phyloP scores from a whole-genome alignment of 768 basidiomycete genomes.

The Mrakia frigida region DNA sequence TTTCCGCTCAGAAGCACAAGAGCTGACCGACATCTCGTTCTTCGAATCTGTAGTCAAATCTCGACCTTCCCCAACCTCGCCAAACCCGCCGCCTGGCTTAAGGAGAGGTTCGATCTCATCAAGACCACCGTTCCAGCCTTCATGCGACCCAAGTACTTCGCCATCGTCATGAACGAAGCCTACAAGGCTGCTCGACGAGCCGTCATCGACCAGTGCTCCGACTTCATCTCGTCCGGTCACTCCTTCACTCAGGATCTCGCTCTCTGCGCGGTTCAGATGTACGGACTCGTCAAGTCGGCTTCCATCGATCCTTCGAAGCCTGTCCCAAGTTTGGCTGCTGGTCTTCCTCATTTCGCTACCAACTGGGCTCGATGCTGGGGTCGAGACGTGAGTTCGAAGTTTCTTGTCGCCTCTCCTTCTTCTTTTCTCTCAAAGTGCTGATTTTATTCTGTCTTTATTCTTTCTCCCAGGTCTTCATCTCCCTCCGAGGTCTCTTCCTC shows the following conservation, averaged over 20 bases:
- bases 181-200: conserved; percentile 84
- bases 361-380: conserved; percentile 98
- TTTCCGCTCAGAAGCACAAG: background rate
- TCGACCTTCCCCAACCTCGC: conserved; percentile 54
- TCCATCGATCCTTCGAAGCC: conserved; percentile 63
- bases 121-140: conserved; percentile 70
- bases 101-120: conserved; percentile 77
- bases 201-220: conserved; percentile 80
- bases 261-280: conserved; percentile 65
- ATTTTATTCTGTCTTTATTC: background rate
- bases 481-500: conserved; percentile 83
- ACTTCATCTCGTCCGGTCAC: conserved; percentile 78
- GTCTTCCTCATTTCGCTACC: conserved; percentile 85
- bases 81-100: conserved; percentile 74
- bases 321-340: conserved; percentile 83
- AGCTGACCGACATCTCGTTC: background rate
- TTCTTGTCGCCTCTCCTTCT: background rate
- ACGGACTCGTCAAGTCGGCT: conserved; percentile 83
- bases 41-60: background rate
- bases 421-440: background rate
- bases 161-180: conserved; percentile 79
- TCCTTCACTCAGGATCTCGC: conserved; percentile 86
- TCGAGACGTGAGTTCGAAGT: conserved; percentile 48
- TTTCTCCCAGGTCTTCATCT: conserved; percentile 58
- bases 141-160: conserved; percentile 94